phyloP scores from a whole-genome alignment of 129 eudicot genomes.

The Dittrichia graveolens region DNA sequence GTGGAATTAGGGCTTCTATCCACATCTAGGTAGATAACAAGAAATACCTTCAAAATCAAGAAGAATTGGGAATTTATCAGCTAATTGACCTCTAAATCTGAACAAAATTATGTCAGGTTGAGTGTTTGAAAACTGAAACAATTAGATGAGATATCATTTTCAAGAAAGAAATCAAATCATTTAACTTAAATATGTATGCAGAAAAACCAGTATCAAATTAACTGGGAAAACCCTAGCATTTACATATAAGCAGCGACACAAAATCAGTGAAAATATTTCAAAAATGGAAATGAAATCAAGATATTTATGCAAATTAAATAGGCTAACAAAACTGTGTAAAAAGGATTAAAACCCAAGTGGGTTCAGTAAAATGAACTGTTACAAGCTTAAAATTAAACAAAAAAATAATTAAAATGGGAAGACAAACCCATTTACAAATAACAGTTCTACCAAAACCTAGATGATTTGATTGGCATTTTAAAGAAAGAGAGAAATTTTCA shows the following conservation, averaged over 20 bases:
- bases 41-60: slow-evolving; percentile 25
- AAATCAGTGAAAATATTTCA: background rate
- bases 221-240: slow-evolving; percentile 21
- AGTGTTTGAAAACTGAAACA: background rate
- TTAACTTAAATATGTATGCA: background rate
- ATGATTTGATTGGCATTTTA: slow-evolving; percentile 20
- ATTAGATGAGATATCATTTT: slow-evolving; percentile 24
- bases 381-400: background rate
- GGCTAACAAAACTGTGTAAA: background rate
- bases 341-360: background rate
- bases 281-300: background rate
- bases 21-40: slow-evolving; percentile 18
- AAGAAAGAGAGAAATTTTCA: background rate
- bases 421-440: background rate
- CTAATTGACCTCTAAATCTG: slow-evolving; percentile 17
- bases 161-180: slow-evolving; percentile 10
- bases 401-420: background rate
- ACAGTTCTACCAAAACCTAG: background rate
- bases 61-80: background rate
- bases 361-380: too few species aligned
- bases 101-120: slow-evolving; percentile 11
- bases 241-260: background rate
- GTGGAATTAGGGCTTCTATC: slow-evolving; percentile 11
- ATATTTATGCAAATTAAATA: background rate
- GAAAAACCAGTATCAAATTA: background rate